A percentile compares a stretch with the other conserved stretches of the same genome.
These are phyloP conservation scores for Plasmopara muralis DNA, from an alignment of 352 stramenopile species.

Conservation along the genomic window DNA sequence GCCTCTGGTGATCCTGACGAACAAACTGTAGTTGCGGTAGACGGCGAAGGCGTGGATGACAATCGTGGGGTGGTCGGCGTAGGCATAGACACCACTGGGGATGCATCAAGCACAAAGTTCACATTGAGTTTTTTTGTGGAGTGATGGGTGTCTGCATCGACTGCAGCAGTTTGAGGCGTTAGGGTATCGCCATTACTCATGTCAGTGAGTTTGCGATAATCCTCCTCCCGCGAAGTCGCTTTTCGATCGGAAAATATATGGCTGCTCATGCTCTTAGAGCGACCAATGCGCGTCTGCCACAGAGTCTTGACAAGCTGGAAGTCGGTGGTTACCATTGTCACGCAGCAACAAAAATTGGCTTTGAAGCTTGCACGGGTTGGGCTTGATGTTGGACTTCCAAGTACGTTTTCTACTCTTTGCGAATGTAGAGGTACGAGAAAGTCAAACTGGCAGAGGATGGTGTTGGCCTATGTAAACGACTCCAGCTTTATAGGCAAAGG, in stretches of 20 bases:
- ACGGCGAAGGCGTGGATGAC: slow-evolving; percentile 19
- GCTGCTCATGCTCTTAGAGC: slow-evolving; percentile 24
- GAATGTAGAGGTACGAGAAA: slow-evolving; percentile 22
- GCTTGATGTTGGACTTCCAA: slow-evolving; percentile 3
- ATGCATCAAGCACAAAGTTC: slow-evolving; percentile 2
- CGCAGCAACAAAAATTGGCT: background rate
- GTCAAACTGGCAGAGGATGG: slow-evolving; percentile 14
- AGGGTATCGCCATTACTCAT: background rate
- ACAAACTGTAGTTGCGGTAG: slow-evolving; percentile 17
- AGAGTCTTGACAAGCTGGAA: slow-evolving; percentile 45
- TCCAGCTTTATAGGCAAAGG: too few relatives aligned
- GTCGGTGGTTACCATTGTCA: slow-evolving; percentile 13
- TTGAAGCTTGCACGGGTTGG: background rate
- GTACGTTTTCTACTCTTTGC: slow-evolving; percentile 6
- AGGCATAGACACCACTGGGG: background rate
- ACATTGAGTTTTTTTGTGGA: slow-evolving; percentile 6
- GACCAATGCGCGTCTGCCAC: slow-evolving; percentile 52
- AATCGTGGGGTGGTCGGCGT: slow-evolving; percentile 3
- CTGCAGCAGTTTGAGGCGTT: slow-evolving; percentile 29
- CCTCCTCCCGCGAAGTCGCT: slow-evolving; percentile 1
- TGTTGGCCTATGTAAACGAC: slow-evolving; percentile 3
- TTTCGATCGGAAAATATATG: slow-evolving; percentile 6
- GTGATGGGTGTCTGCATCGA: slow-evolving; percentile 23
- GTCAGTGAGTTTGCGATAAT: slow-evolving; percentile 12
- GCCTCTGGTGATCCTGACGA: slow-evolving; percentile 23